phyloP scores from a whole-genome alignment of 352 stramenopile species.

The Globisporangium radiosum region DNA sequence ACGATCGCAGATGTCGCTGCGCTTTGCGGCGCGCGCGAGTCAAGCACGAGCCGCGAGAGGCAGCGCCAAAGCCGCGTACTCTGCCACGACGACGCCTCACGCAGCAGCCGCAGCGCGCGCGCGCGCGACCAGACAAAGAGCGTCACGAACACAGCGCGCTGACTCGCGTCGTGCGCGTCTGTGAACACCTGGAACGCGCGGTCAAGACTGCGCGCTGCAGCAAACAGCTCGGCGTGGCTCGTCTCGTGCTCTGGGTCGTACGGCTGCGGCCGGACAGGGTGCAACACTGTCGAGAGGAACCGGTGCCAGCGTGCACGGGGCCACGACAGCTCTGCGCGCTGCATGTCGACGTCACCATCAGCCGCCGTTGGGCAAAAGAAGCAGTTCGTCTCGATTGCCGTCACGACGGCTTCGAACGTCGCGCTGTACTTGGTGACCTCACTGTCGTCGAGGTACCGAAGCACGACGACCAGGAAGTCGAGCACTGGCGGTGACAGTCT shows the following conservation, averaged over 20 bases:
- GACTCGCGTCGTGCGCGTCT: conserved; percentile 10
- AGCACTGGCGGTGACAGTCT: conserved; percentile 19
- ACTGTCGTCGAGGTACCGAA: conserved; percentile 39
- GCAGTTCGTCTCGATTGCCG: conserved; percentile 26
- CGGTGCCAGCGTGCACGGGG: conserved; percentile 3
- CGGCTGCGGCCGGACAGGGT: conserved; percentile 9
- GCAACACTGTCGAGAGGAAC: conserved; percentile 22
- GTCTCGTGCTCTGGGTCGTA: conserved; percentile 9
- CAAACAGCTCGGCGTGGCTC: conserved; percentile 4
- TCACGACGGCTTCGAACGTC: conserved; percentile 31
- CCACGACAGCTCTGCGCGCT: not conserved
- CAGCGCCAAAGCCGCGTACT: conserved; percentile 37
- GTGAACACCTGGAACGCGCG: conserved; percentile 18
- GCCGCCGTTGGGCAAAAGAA: conserved; percentile 9
- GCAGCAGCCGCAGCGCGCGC: conserved; percentile 20
- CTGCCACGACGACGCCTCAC: conserved; percentile 27
- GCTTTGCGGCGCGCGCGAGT: conserved; percentile 20
- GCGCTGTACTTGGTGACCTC: conserved; percentile 39
- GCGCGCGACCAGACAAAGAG: conserved; percentile 44
- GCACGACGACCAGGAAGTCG: conserved; percentile 37
- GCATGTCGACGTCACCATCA: conserved; percentile 1
- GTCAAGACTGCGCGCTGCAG: conserved; percentile 3
- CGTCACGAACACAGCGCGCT: conserved; percentile 31
- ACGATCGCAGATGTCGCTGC: conserved; percentile 25
- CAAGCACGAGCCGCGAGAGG: conserved; percentile 23